A percentile compares a stretch with the other conserved stretches of the same genome.
These are phyloP conservation scores for Barnettozyma hawaiiensis DNA, from an alignment of 1,139 yeast genomes.

Conservation along the genomic window DNA sequence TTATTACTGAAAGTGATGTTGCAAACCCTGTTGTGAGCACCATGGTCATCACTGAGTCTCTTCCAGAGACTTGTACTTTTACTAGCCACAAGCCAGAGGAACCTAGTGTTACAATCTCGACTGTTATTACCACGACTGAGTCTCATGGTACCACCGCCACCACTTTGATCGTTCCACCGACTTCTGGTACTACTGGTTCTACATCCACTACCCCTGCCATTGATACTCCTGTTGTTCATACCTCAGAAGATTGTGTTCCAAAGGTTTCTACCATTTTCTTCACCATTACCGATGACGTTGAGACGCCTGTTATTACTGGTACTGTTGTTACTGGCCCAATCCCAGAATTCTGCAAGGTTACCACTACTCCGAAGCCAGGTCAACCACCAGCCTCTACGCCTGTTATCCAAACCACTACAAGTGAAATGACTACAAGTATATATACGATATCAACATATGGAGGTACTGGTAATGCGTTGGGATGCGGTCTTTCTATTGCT, in stretches of 20 bases:
- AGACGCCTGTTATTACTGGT: neutral
- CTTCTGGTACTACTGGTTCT: neutral
- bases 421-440: neutral
- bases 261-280: neutral
- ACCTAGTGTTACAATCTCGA: neutral
- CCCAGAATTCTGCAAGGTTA: neutral
- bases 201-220: neutral
- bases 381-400: neutral
- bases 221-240: neutral
- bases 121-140: slow-evolving; percentile 1
- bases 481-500: neutral
- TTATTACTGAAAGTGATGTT: neutral
- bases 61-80: neutral
- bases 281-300: neutral
- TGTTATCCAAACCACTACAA: neutral
- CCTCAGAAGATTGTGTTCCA: neutral
- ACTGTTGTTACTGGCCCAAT: neutral
- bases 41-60: neutral
- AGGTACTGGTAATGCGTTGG: slow-evolving; percentile 3
- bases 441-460: slow-evolving; percentile 1
- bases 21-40: neutral
- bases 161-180: slow-evolving; percentile 1
- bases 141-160: neutral
- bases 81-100: neutral
- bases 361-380: neutral